Conservation (phyloP, 352 stramenopile genomes). For the Globisporangium orthogonon region DNA sequence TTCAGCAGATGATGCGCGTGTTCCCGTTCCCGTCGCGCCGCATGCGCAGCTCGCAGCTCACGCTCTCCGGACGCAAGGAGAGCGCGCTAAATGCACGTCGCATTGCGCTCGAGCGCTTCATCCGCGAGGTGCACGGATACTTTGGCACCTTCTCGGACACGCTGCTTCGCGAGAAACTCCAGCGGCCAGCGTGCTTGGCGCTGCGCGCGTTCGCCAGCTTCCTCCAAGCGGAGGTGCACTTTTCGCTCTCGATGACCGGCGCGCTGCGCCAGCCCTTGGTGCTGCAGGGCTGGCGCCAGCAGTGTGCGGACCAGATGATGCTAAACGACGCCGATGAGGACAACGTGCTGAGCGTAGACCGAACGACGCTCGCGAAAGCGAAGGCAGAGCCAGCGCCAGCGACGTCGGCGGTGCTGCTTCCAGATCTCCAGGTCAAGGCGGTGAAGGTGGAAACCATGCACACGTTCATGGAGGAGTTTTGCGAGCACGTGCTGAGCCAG, state of each 20-base stretch:
- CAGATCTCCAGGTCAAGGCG: slow-evolving; percentile 45
- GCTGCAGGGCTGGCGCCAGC: slow-evolving; percentile 48
- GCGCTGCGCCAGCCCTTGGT: slow-evolving; percentile 34
- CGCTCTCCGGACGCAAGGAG: slow-evolving; percentile 18
- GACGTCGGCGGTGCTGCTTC: slow-evolving; percentile 19
- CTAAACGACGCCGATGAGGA: neutral
- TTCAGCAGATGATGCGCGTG: slow-evolving; percentile 26
- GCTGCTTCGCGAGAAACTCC: slow-evolving; percentile 33
- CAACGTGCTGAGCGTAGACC: neutral
- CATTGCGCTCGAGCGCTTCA: slow-evolving; percentile 29
- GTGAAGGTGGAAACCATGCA: slow-evolving; percentile 66
- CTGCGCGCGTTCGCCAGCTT: slow-evolving; percentile 47
- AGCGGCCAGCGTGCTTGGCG: slow-evolving; percentile 27
- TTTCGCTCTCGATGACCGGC: slow-evolving; percentile 18
- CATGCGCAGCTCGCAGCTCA: slow-evolving; percentile 19
- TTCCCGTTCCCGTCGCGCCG: slow-evolving; percentile 34
- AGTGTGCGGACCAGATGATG: slow-evolving; percentile 44
- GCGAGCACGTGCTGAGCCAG: slow-evolving; percentile 52
- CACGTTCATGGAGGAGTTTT: slow-evolving; percentile 79
- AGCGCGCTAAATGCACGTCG: slow-evolving; percentile 28
- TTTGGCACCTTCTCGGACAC: slow-evolving; percentile 30
- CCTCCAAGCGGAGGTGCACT: slow-evolving; percentile 39
- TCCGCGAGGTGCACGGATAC: slow-evolving; percentile 32
- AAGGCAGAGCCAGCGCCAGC: slow-evolving; percentile 4
- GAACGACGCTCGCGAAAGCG: slow-evolving; percentile 6